A percentile compares a stretch with the other conserved stretches of the same genome.
Conservation (phyloP, 2,329 filamentous ascomycete genomes). For the Cercospora sp. region DNA sequence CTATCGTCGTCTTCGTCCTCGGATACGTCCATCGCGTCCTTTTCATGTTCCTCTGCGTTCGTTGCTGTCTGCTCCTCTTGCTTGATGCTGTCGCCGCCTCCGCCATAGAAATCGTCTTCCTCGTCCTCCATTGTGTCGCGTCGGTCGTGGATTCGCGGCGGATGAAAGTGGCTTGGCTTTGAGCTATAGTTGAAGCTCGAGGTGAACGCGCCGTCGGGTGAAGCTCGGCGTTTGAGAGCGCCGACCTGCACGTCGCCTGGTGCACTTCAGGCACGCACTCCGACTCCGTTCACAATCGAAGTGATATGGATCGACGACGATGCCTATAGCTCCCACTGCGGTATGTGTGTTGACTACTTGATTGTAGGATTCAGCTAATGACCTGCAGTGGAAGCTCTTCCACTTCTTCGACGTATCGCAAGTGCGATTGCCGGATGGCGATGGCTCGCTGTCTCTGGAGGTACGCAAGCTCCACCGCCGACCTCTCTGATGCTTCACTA, state of each 20-base stretch:
- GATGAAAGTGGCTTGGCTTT: conserved; percentile 9
- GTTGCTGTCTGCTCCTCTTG: conserved; percentile 32
- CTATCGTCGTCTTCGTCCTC: conserved; percentile 49
- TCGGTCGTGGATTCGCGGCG: background rate
- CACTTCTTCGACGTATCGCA: conserved; percentile 97
- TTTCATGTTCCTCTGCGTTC: conserved; percentile 29
- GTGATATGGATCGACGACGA: conserved; percentile 31
- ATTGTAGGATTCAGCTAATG: conserved; percentile 2
- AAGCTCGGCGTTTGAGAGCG: background rate
- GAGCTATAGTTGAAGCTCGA: conserved; percentile 1
- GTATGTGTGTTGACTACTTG: conserved; percentile 20
- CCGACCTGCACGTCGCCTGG: background rate
- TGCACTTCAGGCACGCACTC: background rate
- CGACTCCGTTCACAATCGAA: background rate
- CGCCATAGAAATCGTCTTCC: conserved; percentile 54
- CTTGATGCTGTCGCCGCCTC: conserved; percentile 27
- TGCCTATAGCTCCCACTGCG: conserved; percentile 35
- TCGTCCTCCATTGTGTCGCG: conserved; percentile 49
- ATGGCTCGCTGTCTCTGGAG: conserved; percentile 57
- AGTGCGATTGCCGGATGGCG: conserved; percentile 75
- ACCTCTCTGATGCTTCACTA: conserved; percentile 17
- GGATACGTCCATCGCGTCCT: conserved; percentile 48
- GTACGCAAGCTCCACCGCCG: conserved; percentile 14
- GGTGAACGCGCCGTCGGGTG: conserved; percentile 6
- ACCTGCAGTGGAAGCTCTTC: conserved; percentile 88